Evolutionary conservation across 208 protist genomes (phyloP).

Genomic region (Herpetomonas muscarum): DNA sequence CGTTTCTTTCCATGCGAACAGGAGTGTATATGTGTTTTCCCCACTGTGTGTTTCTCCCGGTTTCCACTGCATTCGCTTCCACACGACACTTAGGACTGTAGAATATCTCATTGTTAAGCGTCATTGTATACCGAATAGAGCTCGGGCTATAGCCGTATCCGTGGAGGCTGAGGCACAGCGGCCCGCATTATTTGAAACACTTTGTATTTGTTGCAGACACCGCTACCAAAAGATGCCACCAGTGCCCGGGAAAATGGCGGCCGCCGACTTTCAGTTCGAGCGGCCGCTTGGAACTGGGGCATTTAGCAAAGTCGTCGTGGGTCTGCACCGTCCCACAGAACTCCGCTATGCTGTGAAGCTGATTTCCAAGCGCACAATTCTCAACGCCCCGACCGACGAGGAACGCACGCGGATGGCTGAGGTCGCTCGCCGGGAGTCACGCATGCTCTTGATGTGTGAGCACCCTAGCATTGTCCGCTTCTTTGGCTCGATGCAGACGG

Average conservation of each 20-base stretch:
- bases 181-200: too few relatives aligned
- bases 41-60: too few relatives aligned
- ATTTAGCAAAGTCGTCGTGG: slow-evolving; percentile 87
- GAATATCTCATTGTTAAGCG: too few relatives aligned
- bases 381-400: slow-evolving; percentile 84
- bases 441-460: slow-evolving; percentile 85
- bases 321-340: slow-evolving; percentile 56
- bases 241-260: slow-evolving; percentile 40
- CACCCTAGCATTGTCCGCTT: slow-evolving; percentile 88
- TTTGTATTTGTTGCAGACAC: too few relatives aligned
- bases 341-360: slow-evolving; percentile 79
- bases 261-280: slow-evolving; percentile 77
- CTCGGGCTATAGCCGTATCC: too few relatives aligned
- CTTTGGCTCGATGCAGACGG: slow-evolving; percentile 74
- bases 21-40: too few relatives aligned
- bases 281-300: slow-evolving; percentile 65
- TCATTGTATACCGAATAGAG: too few relatives aligned
- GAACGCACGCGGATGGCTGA: slow-evolving; percentile 81
- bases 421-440: slow-evolving; percentile 71
- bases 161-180: too few relatives aligned
- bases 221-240: neutral
- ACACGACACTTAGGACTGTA: too few relatives aligned
- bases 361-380: slow-evolving; percentile 77
- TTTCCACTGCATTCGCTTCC: too few relatives aligned
- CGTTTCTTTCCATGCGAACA: too few relatives aligned